Conservation (phyloP, 208 protist genomes). For the Trypanosoma mega region DNA sequence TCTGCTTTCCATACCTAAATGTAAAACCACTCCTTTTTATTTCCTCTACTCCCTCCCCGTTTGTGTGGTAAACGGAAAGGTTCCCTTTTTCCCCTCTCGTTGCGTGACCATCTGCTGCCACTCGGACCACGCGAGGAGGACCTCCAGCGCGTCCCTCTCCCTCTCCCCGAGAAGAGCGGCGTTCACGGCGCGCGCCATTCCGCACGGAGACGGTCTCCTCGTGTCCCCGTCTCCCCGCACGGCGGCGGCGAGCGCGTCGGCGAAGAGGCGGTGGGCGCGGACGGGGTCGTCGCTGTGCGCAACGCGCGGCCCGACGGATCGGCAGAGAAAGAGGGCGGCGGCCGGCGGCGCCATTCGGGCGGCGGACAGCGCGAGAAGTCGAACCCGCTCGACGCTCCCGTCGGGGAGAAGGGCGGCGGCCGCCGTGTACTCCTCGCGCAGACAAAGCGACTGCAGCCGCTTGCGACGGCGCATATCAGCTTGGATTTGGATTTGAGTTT, state of each 20-base stretch:
- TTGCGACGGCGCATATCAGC: too few species aligned
- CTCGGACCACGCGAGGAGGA: slow-evolving; percentile 66
- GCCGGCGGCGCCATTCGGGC: slow-evolving; percentile 7
- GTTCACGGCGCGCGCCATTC: slow-evolving; percentile 62
- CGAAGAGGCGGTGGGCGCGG: too few species aligned
- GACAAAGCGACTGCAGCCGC: slow-evolving; percentile 53
- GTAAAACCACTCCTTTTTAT: too few species aligned
- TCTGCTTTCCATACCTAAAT: not conserved
- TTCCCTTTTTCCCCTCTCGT: not conserved
- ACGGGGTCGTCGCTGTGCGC: too few species aligned
- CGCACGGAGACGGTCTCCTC: not conserved
- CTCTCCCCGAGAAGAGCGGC: slow-evolving; percentile 41
- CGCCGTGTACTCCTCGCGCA: slow-evolving; percentile 40
- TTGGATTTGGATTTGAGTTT: too few species aligned
- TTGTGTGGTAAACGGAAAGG: not conserved
- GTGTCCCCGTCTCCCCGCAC: not conserved
- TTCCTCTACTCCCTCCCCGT: not conserved
- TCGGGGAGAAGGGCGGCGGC: slow-evolving; percentile 49
- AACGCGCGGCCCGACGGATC: slow-evolving; percentile 47
- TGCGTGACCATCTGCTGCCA: slow-evolving; percentile 35
- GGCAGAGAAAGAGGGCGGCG: slow-evolving; percentile 40
- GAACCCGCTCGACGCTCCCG: slow-evolving; percentile 43
- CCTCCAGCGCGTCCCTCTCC: slow-evolving; percentile 50
- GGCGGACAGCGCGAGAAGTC: slow-evolving; percentile 58
- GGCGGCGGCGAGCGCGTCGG: slow-evolving; percentile 6